Base-by-base conservation (phyloP, 768 basidiomycete species). In the Dacryopinax primogenitus region DNA sequence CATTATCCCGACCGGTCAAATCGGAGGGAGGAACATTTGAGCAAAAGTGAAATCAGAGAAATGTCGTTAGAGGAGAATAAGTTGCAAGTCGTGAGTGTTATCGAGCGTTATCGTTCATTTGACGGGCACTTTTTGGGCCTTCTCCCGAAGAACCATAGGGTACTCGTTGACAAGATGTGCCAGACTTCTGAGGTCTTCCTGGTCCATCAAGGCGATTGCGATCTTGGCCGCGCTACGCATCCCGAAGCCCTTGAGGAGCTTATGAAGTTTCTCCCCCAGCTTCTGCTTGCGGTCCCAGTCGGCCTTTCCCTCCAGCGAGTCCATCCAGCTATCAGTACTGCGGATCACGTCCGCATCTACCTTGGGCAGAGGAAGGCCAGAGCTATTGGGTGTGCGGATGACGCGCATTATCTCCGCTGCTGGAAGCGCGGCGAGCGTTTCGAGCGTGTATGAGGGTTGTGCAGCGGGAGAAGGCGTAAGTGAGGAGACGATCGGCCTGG, bases 131-230 rank as follows among this genome's bases (percentile, higher is more conserved):
- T 65, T 62, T 26, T 69, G 36, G 16, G 71, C 74, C 76, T 92
- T 92, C 73, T 90, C 88, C 76, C 88, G 92, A 66, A 93, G 78
- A 1, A 92, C 81, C 7, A 83, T 76, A 12, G 89, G 87, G 73
- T 90, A 92, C 72, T 88, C 88, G 74, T 91, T 88, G 85, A 90
- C 86, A 44, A 94, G 80, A 73, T 91, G 89, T 4, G 89, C 87
- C 58, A 94, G 81, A 3, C 90, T 79, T 44, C 87, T 83, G 26
- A 94, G 80, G 71, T 95, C 92, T 66, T 93, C 92, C 69, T 86
- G 81, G 71, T 94, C 90, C 67, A 95, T 77, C 9, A 93, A 80
- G 3, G 82, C 77, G 69, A 96, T 90, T 0, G 92, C 93, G 67
- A 91, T 77, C 73, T 92, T 92, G 62, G 90, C 88, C 66, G 89